Evolutionary conservation across 352 stramenopile species (phyloP).

Genomic region (Pythium diclinum): DNA sequence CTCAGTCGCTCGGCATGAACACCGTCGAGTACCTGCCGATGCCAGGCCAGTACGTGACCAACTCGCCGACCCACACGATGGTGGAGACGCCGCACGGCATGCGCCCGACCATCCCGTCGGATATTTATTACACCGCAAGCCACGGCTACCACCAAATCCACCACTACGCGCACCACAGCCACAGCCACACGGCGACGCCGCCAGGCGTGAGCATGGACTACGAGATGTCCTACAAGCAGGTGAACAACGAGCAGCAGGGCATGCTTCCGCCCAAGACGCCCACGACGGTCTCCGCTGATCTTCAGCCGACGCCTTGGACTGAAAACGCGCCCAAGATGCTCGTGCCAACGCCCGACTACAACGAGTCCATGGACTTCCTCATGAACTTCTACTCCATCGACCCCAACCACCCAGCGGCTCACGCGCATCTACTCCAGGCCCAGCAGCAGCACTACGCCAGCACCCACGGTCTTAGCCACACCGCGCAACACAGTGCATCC

Average conservation of each 20-base stretch:
- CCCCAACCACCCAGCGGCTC: conserved; percentile 34
- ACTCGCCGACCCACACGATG: conserved; percentile 18
- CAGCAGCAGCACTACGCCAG: conserved; percentile 24
- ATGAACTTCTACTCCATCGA: conserved; percentile 67
- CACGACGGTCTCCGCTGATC: conserved; percentile 7
- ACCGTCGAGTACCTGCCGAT: conserved; percentile 23
- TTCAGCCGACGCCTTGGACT: conserved; percentile 19
- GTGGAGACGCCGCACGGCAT: conserved; percentile 17
- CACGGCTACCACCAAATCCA: conserved; percentile 17
- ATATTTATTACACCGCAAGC: conserved; percentile 26
- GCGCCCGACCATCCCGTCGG: conserved; percentile 16
- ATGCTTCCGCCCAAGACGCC: conserved; percentile 18
- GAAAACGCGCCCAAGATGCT: conserved; percentile 28
- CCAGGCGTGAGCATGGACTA: conserved; percentile 13
- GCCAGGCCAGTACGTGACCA: conserved; percentile 19
- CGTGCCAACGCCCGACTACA: conserved; percentile 47
- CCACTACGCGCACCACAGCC: conserved; percentile 2
- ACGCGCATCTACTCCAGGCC: conserved; percentile 18
- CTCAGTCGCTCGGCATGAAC: conserved; percentile 19
- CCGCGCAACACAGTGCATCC: conserved; percentile 3
- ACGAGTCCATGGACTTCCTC: conserved; percentile 83
- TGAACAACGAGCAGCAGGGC: conserved; percentile 13
- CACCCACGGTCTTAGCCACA: conserved; percentile 8
- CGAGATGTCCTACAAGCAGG: conserved; percentile 18
- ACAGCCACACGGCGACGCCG: conserved; percentile 4